Evolutionary conservation across 371 early-diverging fungal genomes (phyloP), one percentile per base, ranked within the genome.

Genomic region (Mycotypha africana): DNA sequence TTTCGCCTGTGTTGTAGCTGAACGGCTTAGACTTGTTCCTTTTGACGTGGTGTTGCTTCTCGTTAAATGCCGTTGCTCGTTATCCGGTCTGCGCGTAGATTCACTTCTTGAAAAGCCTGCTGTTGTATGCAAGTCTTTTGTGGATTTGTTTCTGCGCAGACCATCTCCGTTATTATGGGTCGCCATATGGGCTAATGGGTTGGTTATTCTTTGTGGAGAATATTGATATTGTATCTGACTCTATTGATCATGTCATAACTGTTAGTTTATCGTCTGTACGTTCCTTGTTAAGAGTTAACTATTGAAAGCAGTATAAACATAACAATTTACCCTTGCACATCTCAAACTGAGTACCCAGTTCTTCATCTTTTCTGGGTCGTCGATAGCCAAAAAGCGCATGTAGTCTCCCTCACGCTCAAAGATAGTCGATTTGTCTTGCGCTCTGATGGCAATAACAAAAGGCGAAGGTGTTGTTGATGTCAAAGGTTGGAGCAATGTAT

Each of bases 341-440:
- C 92, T 77, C 21, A 95, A 75, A n/a, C 87, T 81, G 9, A 81
- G 65, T 22, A 93, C 78, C 93, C 95, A 96, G 46, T 91, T 85
- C 43, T 82, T 79, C 56, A 92, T 59, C 15, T 76, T 63, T 20
- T 87, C 89, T 32, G 78, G 69, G 46, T 78, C 76, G 14, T 89
- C 90, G 0, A 84, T 86, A 43, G 88, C 85, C 16, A 95, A 61
- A 55, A 81, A 82, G 25, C 85, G 84, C 37, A 90, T 78, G 53
- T 89, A 94, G 59, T 92, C 93, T 22, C 83, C 77, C 47, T 86
- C 83, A 36, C 84, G 84, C 52, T 93, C 90, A 62, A 88, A 94
- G 45, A 86, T 75, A 24, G 72, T 72, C 17, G 85, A 59, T 44
- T 76, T 78, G 47, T 86, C 77, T 51, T 88, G 87, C 1, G 90